Conservation (phyloP, 257 asterid species). For the Linaria vulgaris region DNA sequence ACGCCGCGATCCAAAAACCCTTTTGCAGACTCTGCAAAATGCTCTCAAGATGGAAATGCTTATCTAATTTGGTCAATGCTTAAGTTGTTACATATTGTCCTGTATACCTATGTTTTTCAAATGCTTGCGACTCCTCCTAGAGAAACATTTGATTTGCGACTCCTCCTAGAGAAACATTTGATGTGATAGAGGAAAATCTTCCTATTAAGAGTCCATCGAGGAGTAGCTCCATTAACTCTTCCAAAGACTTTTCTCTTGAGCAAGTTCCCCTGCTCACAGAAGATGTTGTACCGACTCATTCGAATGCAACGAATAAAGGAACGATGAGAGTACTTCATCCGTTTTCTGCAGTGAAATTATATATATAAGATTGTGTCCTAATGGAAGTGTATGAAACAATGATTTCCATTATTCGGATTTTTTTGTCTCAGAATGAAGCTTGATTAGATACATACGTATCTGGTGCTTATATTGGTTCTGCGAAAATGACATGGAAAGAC, state of each 20-base stretch:
- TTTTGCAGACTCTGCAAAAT: conserved; percentile 68
- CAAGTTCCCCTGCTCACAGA: conserved; percentile 65
- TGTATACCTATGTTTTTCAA: conserved; percentile 87
- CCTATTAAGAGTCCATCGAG: conserved; percentile 46
- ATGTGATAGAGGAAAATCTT: conserved; percentile 46
- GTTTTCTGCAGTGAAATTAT: conserved; percentile 14
- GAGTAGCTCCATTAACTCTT: conserved; percentile 30
- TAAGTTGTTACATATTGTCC: conserved; percentile 60
- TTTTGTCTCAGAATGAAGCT: neutral
- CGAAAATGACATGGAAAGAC: conserved; percentile 2
- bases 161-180: conserved; percentile 78
- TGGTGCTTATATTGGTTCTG: neutral
- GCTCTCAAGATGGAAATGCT: conserved; percentile 95
- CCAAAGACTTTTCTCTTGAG: conserved; percentile 47
- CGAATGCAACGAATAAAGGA: conserved; percentile 37
- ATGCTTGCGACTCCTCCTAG: conserved; percentile 97
- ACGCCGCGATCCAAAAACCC: conserved; percentile 95
- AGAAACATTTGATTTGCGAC: too few species aligned
- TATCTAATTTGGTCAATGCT: conserved; percentile 99
- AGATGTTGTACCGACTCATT: conserved; percentile 44
- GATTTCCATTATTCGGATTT: conserved; percentile 5
- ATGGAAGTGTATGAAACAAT: neutral
- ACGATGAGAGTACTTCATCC: conserved; percentile 44
- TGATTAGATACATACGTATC: too few species aligned
- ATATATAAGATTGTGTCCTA: neutral